Evolutionary conservation across 495 filamentous ascomycete genomes (phyloP).

Genomic region (Amniculicola lignicola): DNA sequence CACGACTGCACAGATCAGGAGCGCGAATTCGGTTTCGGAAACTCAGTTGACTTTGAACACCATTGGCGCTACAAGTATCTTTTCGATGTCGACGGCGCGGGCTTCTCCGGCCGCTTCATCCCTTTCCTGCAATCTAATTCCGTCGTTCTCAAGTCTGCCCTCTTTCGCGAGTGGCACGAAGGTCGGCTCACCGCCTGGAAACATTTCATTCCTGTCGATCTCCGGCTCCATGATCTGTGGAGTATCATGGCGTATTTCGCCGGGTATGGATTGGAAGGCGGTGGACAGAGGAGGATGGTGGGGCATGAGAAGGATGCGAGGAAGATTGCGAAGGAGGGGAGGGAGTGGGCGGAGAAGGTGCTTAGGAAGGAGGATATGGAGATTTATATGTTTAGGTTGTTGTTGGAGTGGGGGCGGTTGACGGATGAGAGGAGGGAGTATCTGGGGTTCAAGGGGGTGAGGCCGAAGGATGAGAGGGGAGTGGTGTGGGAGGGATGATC

Average conservation of each 20-base stretch:
- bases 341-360: constrained; percentile 61
- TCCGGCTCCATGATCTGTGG: constrained; percentile 48
- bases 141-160: constrained; percentile 60
- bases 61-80: constrained; percentile 64
- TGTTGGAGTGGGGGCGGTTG: constrained; percentile 61
- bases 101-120: constrained; percentile 61
- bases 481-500: no score
- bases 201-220: constrained; percentile 74
- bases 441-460: constrained; percentile 28
- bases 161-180: constrained; percentile 76
- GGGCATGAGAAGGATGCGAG: constrained; percentile 50
- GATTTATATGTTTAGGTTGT: constrained; percentile 73
- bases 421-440: constrained; percentile 41
- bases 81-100: constrained; percentile 68
- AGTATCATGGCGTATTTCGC: constrained; percentile 39
- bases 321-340: constrained; percentile 65
- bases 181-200: constrained; percentile 67
- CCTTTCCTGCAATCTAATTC: constrained; percentile 60
- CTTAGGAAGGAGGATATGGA: constrained; percentile 78
- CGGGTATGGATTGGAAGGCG: constrained; percentile 27
- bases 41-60: constrained; percentile 52
- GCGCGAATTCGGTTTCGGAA: constrained; percentile 50
- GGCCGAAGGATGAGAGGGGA: no score
- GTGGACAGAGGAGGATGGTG: constrained; percentile 12
- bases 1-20: constrained; percentile 49